These are phyloP conservation scores for Ophiostoma ulmi DNA, from an alignment of 2,329 filamentous ascomycete genomes.

Conservation along the genomic window DNA sequence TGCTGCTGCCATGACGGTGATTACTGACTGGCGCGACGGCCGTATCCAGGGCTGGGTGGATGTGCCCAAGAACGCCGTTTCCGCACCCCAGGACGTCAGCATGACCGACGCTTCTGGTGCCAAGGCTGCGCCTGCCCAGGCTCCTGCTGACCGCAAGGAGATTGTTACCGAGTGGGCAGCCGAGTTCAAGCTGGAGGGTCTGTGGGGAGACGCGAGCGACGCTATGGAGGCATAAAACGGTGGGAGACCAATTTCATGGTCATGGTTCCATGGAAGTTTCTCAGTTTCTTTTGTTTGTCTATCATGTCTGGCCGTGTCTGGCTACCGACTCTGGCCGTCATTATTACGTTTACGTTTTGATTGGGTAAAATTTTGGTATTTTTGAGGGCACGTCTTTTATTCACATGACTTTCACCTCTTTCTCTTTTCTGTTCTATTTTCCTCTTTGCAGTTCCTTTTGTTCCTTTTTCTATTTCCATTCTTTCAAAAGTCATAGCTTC, in stretches of 20 bases:
- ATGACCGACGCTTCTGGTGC: slow-evolving; percentile 7
- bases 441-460: neutral
- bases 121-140: slow-evolving; percentile 30
- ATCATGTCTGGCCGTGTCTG: neutral
- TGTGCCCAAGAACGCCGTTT: slow-evolving; percentile 63
- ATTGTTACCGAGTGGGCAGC: slow-evolving; percentile 90
- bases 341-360: slow-evolving; percentile 13
- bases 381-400: slow-evolving; percentile 10
- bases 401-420: neutral
- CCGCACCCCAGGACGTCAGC: slow-evolving; percentile 32
- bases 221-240: slow-evolving; percentile 48
- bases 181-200: slow-evolving; percentile 89
- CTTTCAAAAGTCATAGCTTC: slow-evolving; percentile 12
- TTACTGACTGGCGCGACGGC: slow-evolving; percentile 95
- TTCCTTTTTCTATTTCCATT: slow-evolving; percentile 4
- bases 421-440: neutral
- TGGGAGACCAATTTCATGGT: neutral
- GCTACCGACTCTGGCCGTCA: slow-evolving; percentile 14
- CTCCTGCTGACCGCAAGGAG: slow-evolving; percentile 64
- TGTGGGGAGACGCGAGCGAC: slow-evolving; percentile 67
- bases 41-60: slow-evolving; percentile 90
- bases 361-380: slow-evolving; percentile 14
- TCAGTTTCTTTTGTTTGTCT: slow-evolving; percentile 14
- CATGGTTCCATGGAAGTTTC: neutral
- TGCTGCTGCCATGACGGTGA: slow-evolving; percentile 83